Percentiles rank a stretch among this genome's conserved stretches.
These are phyloP conservation scores for Anethum foeniculum DNA, from an alignment of 140 eudicot species.

Conservation along the genomic window DNA sequence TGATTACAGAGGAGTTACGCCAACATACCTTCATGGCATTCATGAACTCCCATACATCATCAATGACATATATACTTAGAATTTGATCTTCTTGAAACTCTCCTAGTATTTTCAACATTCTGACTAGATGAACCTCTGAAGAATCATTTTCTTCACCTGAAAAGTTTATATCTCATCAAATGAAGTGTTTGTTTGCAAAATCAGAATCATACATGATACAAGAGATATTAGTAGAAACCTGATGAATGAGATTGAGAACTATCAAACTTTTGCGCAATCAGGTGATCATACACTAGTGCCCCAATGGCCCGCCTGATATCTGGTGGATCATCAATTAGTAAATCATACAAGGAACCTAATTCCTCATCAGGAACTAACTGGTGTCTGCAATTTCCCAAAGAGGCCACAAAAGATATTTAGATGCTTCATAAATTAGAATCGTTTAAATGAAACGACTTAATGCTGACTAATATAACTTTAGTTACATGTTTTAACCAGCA, in stretches of 20 bases:
- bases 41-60: slow-evolving; percentile 99
- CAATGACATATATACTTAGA: slow-evolving; percentile 77
- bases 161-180: slow-evolving; percentile 15
- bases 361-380: slow-evolving; percentile 89
- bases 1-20: background rate
- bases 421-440: background rate
- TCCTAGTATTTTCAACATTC: slow-evolving; percentile 86
- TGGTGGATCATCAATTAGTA: slow-evolving; percentile 88
- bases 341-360: slow-evolving; percentile 82
- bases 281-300: slow-evolving; percentile 84
- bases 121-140: slow-evolving; percentile 61
- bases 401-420: background rate
- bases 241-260: slow-evolving; percentile 66
- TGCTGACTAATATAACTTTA: background rate
- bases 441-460: too few species aligned
- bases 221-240: slow-evolving; percentile 31
- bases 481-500: background rate
- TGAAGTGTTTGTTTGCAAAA: slow-evolving; percentile 10
- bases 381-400: slow-evolving; percentile 52
- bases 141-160: slow-evolving; percentile 64
- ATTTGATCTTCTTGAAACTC: slow-evolving; percentile 84
- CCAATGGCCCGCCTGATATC: slow-evolving; percentile 97
- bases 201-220: slow-evolving; percentile 3
- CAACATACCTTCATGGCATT: slow-evolving; percentile 86
- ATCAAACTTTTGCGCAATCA: slow-evolving; percentile 77